Evolutionary conservation across 805 yeast species (phyloP), one percentile per base, ranked within the genome.

Genomic region (Naumovozyma baii): DNA sequence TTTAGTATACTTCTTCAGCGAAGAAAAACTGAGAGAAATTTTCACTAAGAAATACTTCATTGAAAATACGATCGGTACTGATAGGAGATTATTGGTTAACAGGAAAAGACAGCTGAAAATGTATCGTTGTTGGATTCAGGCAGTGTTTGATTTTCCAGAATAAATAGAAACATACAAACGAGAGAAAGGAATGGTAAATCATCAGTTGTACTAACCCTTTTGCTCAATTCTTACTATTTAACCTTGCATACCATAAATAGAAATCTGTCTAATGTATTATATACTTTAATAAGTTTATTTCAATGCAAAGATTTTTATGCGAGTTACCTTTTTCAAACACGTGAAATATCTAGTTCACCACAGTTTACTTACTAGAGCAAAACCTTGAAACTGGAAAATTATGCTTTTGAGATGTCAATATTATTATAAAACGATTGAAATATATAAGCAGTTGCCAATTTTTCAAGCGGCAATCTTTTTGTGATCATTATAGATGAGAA

Each of bases 71-170:
- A 80, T 92, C 31, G 97, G 84, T 1, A 83, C 94, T 1, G 98
- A 92, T 64, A 74, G 96, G 58, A 68, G 98, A 51, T 68, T 92
- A 51, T 67, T 92, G 47, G 96, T 92, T 18, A 92, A 92, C 60
- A 72, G 98, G 54, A 88, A 90, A 64, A 80, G 90, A 57, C 83
- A 83, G 60, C 65, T 92, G 47, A 92, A 92, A 63, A 92, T 92
- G 98, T 92, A 85, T 59, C 71, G 98, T 54, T 84, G 87, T 43
- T 92, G 98, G 98, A 65, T 92, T 41, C 98, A 92, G 64, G 97
- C 92, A 1, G 87, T 85, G 18, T 90, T 90, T 59, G 72, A 67
- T 28, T 69, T 62, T 29, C 67, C 68, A 29, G 40, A 42, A 25
- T 45, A 42, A 28, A 29, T 22, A 10, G n/a, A n/a, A n/a, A n/a